phyloP scores from a whole-genome alignment of 352 stramenopile genomes.

The Hyaloperonospora arabidopsidis region DNA sequence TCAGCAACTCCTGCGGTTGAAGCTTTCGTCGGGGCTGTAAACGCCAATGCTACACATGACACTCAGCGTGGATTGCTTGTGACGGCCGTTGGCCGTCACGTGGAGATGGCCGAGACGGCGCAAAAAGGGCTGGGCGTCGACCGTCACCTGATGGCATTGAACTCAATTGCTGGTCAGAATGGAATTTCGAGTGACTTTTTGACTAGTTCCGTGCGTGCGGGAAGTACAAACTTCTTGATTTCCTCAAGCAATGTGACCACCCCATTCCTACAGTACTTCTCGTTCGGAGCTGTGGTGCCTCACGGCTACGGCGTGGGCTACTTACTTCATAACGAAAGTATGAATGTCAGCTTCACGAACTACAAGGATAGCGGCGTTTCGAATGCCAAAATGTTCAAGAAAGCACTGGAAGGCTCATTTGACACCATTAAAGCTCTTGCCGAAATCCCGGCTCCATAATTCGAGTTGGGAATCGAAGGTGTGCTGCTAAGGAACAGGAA shows the following conservation, averaged over 20 bases:
- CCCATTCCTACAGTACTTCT: conserved; percentile 86
- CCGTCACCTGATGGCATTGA: conserved; percentile 78
- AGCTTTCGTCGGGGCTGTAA: conserved; percentile 60
- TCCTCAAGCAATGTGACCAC: conserved; percentile 88
- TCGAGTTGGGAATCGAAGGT: neutral
- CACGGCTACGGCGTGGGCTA: conserved; percentile 89
- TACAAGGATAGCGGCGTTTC: conserved; percentile 72
- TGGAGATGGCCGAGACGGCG: conserved; percentile 86
- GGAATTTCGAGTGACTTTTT: conserved; percentile 72
- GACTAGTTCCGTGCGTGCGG: conserved; percentile 58
- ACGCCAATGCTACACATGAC: conserved; percentile 28
- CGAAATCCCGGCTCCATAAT: conserved; percentile 39
- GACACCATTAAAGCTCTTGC: conserved; percentile 75
- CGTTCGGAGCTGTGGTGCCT: conserved; percentile 81
- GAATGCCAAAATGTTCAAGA: conserved; percentile 63
- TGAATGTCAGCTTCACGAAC: conserved; percentile 84
- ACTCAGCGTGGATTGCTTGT: conserved; percentile 63
- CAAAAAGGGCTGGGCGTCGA: conserved; percentile 83
- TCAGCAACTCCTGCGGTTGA: conserved; percentile 67
- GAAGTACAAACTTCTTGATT: conserved; percentile 84
- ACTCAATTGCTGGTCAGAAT: conserved; percentile 56
- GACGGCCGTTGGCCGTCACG: conserved; percentile 70
- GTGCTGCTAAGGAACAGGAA: too few species aligned
- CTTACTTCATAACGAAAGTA: conserved; percentile 72
- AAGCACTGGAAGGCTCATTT: conserved; percentile 48